Percentiles rank a stretch among this genome's conserved stretches.
These are phyloP conservation scores for Arthrobotrys sphaeroides DNA, from an alignment of 2,329 filamentous ascomycete species.

Conservation along the genomic window DNA sequence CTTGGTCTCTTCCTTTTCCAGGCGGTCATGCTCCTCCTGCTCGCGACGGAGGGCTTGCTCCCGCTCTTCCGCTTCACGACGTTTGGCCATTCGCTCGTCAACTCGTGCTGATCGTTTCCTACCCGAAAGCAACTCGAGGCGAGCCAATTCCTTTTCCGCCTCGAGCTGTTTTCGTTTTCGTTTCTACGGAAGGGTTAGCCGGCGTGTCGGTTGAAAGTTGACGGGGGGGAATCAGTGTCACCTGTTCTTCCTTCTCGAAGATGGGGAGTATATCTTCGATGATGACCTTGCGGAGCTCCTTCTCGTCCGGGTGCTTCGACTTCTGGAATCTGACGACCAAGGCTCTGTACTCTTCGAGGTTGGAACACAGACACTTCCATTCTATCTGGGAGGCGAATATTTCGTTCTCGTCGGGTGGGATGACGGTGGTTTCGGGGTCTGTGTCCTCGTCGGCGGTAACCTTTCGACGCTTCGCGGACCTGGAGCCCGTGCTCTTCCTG, in stretches of 20 bases:
- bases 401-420: conserved; percentile 61
- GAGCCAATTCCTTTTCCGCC: conserved; percentile 79
- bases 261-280: conserved; percentile 82
- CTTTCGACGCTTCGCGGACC: conserved; percentile 78
- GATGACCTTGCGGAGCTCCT: conserved; percentile 75
- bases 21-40: conserved; percentile 65
- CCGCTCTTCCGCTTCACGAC: conserved; percentile 78
- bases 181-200: conserved; percentile 33
- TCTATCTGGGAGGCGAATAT: conserved; percentile 65
- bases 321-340: conserved; percentile 78
- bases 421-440: conserved; percentile 59
- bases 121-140: conserved; percentile 86
- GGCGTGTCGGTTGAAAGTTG: neutral
- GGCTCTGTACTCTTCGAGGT: conserved; percentile 76
- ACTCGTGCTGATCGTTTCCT: conserved; percentile 93
- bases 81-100: conserved; percentile 80
- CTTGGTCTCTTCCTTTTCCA: conserved; percentile 66
- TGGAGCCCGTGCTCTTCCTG: conserved; percentile 67
- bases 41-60: conserved; percentile 68
- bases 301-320: conserved; percentile 85
- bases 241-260: conserved; percentile 77
- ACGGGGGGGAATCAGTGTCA: conserved; percentile 56
- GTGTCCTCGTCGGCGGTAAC: conserved; percentile 55
- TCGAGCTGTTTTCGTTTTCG: conserved; percentile 61
- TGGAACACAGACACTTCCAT: conserved; percentile 92